Conservation (phyloP, 148 eudicot genomes). For the Vaccinium vitisidaea region DNA sequence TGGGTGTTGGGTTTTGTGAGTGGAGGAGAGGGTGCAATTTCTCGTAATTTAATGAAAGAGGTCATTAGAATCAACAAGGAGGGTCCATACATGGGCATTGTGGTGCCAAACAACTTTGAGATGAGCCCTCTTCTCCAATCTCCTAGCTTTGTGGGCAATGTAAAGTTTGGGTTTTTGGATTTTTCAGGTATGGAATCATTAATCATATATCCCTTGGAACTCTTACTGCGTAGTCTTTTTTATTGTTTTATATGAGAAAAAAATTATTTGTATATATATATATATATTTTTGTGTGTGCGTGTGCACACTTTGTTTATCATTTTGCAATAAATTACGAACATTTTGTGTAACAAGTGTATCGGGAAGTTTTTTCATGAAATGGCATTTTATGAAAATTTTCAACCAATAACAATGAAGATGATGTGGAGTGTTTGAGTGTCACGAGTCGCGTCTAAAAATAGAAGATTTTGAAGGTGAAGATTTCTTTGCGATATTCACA, state of each 20-base stretch:
- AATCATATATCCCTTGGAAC: no score
- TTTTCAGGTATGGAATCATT: conserved; percentile 20
- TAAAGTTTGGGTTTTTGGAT: conserved; percentile 24
- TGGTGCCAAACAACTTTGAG: conserved; percentile 32
- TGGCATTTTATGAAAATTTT: not conserved
- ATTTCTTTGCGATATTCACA: no score
- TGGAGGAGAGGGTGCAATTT: conserved; percentile 17
- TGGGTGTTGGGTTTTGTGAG: conserved; percentile 11
- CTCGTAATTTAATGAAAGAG: conserved; percentile 10
- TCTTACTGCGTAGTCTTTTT: no score
- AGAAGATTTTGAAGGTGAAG: no score
- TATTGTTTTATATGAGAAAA: no score
- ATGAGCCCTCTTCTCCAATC: conserved; percentile 40
- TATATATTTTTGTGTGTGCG: no score
- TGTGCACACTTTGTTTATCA: no score
- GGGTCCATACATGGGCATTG: conserved; percentile 36
- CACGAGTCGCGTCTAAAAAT: no score
- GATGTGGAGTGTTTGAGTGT: not conserved
- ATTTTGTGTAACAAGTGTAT: no score
- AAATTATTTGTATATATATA: no score
- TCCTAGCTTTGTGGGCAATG: conserved; percentile 26
- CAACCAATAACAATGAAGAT: not conserved
- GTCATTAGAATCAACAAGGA: conserved; percentile 23
- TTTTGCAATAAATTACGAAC: no score
- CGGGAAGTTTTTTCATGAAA: not conserved